Evolutionary conservation across 495 filamentous ascomycete genomes (phyloP).

Genomic region (Xylaria telfairii): DNA sequence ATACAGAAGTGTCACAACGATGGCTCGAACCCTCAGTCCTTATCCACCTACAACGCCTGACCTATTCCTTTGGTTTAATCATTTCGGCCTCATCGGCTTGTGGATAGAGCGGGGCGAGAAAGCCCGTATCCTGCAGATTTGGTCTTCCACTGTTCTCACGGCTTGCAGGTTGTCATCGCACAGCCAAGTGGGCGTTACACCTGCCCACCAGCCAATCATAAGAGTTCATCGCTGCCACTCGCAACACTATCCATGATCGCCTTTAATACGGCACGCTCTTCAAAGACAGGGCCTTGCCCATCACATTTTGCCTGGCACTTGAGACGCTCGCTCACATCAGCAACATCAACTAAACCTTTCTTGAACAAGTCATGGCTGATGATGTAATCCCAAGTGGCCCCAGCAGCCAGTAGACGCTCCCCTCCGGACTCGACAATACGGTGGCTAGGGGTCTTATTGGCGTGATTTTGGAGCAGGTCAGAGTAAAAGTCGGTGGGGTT

Average conservation of each 20-base stretch:
- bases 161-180: background rate
- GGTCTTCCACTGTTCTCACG: background rate
- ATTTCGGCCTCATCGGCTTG: background rate
- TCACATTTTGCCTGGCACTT: conserved; percentile 83
- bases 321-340: conserved; percentile 74
- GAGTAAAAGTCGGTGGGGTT: conserved; percentile 74
- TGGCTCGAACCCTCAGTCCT: background rate
- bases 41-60: background rate
- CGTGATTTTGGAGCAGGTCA: conserved; percentile 58
- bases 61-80: background rate
- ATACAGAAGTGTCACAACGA: conserved; percentile 4
- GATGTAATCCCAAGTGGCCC: conserved; percentile 90
- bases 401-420: conserved; percentile 78
- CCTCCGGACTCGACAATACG: conserved; percentile 73
- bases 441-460: conserved; percentile 68
- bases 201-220: conserved; percentile 49
- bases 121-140: background rate
- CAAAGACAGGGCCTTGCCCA: conserved; percentile 89
- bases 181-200: background rate
- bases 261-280: conserved; percentile 71
- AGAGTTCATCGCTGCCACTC: conserved; percentile 74
- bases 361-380: conserved; percentile 81
- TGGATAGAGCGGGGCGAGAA: background rate
- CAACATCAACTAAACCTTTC: conserved; percentile 83
- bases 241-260: conserved; percentile 82